Conservation (phyloP, 2,329 filamentous ascomycete genomes). For the Paecilomyces niveus region DNA sequence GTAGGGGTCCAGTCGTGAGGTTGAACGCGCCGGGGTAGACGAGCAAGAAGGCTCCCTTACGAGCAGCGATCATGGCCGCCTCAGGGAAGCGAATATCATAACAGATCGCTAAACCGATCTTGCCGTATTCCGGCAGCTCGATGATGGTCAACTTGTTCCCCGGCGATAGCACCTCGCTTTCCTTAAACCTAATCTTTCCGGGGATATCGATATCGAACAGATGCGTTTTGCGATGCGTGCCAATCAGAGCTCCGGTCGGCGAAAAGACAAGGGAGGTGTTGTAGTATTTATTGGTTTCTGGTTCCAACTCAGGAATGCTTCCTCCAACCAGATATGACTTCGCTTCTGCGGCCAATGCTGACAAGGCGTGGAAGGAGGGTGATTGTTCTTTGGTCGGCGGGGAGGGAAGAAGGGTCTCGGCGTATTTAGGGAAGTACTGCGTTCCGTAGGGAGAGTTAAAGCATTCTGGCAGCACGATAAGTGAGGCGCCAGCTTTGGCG, state of each 20-base stretch:
- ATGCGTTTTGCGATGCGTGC: constrained; percentile 86
- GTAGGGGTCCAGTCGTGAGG: constrained; percentile 80
- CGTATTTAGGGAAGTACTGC: constrained; percentile 83
- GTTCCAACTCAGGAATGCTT: constrained; percentile 78
- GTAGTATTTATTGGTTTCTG: constrained; percentile 65
- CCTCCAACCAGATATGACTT: constrained; percentile 79
- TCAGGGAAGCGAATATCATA: constrained; percentile 98
- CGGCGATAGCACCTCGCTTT: constrained; percentile 80
- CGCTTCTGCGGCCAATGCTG: constrained; percentile 69
- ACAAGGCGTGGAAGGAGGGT: constrained; percentile 80
- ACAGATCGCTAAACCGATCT: constrained; percentile 84
- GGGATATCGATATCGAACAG: constrained; percentile 98
- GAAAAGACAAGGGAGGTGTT: constrained; percentile 85
- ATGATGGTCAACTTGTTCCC: constrained; percentile 81
- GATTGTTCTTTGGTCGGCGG: constrained; percentile 64
- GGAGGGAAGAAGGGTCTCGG: constrained; percentile 75
- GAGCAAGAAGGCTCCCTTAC: constrained; percentile 78
- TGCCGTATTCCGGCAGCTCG: constrained; percentile 81
- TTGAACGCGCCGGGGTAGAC: constrained; percentile 98
- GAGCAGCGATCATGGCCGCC: constrained; percentile 78
- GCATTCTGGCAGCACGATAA: constrained; percentile 93
- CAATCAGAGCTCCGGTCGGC: constrained; percentile 71
- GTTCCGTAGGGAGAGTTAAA: constrained; percentile 98
- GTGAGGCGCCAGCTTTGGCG: constrained; percentile 64
- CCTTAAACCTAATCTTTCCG: constrained; percentile 83